Percentiles rank a stretch among this genome's conserved stretches.
Evolutionary conservation across 345 rosid species (phyloP).

Genomic region (Camelina sativa): DNA sequence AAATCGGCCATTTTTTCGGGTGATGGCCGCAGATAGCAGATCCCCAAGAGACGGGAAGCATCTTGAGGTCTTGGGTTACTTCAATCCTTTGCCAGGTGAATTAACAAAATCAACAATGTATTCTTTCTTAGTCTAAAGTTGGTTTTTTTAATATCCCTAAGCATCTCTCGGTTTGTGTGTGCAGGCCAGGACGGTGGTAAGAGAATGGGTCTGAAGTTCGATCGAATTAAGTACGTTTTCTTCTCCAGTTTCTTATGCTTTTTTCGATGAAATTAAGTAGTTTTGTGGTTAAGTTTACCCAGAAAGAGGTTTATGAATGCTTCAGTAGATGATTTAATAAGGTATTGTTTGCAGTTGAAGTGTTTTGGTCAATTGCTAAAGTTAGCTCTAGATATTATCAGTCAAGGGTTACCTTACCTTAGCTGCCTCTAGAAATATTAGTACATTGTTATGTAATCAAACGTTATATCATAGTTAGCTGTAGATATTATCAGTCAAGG

Average conservation of each 20-base stretch:
- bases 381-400: not conserved
- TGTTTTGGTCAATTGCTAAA: not conserved
- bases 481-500: not conserved
- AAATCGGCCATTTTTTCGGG: conserved; percentile 82
- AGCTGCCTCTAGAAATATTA: conserved; percentile 2
- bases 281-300: conserved; percentile 16
- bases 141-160: not conserved
- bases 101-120: not conserved
- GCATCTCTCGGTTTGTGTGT: conserved; percentile 16
- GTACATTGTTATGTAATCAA: not conserved
- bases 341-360: too few relatives aligned
- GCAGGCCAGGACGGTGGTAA: conserved; percentile 94
- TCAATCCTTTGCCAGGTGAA: conserved; percentile 85
- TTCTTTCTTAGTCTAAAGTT: not conserved
- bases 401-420: not conserved
- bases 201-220: conserved; percentile 91
- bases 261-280: not conserved
- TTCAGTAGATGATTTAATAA: not conserved
- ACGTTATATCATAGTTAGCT: not conserved
- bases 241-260: not conserved
- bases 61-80: conserved; percentile 81
- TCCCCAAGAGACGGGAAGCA: conserved; percentile 92
- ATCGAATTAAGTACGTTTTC: conserved; percentile 77
- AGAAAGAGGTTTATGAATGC: not conserved
- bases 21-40: conserved; percentile 91